Percentiles rank a stretch among this genome's conserved stretches.
These are phyloP conservation scores for Dipodascopsis uninucleata DNA, from an alignment of 805 yeast genomes.

Conservation along the genomic window DNA sequence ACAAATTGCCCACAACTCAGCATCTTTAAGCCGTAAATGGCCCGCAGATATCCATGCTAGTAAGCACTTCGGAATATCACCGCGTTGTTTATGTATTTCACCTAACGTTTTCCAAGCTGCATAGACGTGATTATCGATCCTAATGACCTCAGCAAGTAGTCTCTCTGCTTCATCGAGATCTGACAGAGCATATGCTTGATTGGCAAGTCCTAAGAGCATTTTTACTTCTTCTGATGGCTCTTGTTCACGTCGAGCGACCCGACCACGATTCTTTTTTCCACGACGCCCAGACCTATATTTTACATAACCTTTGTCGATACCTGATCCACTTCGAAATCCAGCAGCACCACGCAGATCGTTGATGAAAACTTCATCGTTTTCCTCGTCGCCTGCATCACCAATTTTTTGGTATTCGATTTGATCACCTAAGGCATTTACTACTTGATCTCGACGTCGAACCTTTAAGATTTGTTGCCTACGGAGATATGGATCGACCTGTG, in stretches of 20 bases:
- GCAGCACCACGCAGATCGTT: conserved; percentile 18
- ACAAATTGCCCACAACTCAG: conserved; percentile 71
- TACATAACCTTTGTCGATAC: not conserved
- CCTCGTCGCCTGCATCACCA: conserved; percentile 2
- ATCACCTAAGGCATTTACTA: conserved; percentile 1
- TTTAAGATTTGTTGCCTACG: no score
- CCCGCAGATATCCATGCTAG: conserved; percentile 81
- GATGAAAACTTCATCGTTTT: conserved; percentile 3
- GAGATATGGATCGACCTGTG: no score
- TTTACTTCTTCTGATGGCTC: conserved; percentile 60
- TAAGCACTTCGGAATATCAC: conserved; percentile 67
- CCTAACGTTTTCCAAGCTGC: conserved; percentile 87
- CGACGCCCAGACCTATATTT: no score
- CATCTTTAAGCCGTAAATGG: conserved; percentile 68
- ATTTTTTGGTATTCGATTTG: conserved; percentile 2
- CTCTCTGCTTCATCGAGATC: conserved; percentile 38
- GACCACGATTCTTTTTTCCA: conserved; percentile 3
- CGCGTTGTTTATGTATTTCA: conserved; percentile 69
- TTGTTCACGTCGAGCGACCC: conserved; percentile 14
- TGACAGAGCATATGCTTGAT: conserved; percentile 74
- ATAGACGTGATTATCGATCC: conserved; percentile 69
- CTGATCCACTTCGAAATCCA: conserved; percentile 8
- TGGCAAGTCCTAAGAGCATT: conserved; percentile 62
- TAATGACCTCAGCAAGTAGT: conserved; percentile 53
- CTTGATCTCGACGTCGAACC: conserved; percentile 2